Base-by-base conservation (phyloP, 2,329 filamentous ascomycete genomes). In the Rhinocladiella mackenziei region DNA sequence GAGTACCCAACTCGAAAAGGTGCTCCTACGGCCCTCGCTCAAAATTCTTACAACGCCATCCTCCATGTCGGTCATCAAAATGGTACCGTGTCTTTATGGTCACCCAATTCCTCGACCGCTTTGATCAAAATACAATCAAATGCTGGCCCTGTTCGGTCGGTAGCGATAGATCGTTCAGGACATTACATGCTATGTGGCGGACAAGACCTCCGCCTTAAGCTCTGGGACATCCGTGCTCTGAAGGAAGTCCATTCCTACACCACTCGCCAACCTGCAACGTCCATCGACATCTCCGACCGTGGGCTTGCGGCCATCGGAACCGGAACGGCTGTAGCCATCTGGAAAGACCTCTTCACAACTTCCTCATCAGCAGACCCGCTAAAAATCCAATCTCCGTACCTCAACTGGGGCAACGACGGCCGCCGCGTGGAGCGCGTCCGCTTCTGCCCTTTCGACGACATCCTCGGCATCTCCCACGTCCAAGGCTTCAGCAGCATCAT, bases 391-490 rank as follows among this genome's bases (percentile, higher is more conserved):
- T 86, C 81, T 42, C 92, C 92, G 0, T 98, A 98, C 67, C 87
- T 98, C 81, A 75, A 80, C 1, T 97, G 89, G 86, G 48, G 47
- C 29, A 87, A 87, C 36, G 86, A 95, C 50, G 89, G 89, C 14
- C 79, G 84, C 51, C 76, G 76, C 42, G 80, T 95, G 19, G 87
- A 94, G 65, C 80, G 84, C 29, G 79, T 95, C 2, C 76, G 78
- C 49, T 98, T 91, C 86, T 98, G 92, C 62, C 92, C 92, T 0
- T 95, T 86, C 53, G 92, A 98, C 64, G 92, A 98, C 71, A 73
- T 96, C 1, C 77, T 98, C 1, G 92, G 91, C 10, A 76, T 95
- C 17, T 78, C 83, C 2, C 91, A 97, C 69, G 77, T 86, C 60
- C 73, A 82, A 48, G 92, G 92, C 10, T 97, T 97, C 70, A 86